Evolutionary conservation across 192 early-diverging fungal genomes (phyloP).

Genomic region (Haplosporangium gracile): DNA sequence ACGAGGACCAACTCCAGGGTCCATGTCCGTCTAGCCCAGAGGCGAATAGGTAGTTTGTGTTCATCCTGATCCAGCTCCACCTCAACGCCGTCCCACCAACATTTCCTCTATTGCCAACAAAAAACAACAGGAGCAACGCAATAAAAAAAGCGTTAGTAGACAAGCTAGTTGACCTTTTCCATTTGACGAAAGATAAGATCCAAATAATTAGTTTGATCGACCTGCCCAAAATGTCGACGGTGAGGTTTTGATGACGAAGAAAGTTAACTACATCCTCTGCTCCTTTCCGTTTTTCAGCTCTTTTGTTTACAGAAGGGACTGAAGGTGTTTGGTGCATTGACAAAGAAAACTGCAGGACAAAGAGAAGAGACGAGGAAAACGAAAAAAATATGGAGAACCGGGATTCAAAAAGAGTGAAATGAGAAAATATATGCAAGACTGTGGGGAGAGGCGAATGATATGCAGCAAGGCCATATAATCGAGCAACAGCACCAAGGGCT

Average conservation of each 20-base stretch:
- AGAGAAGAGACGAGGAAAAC: too few species aligned
- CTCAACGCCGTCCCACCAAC: conserved; percentile 86
- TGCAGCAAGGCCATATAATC: background rate
- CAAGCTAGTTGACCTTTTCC: too few species aligned
- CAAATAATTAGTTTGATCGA: too few species aligned
- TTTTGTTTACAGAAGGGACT: too few species aligned
- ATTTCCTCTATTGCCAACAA: conserved; percentile 68
- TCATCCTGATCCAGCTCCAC: conserved; percentile 66
- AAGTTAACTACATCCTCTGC: background rate
- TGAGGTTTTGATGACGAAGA: too few species aligned
- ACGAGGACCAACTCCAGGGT: conserved; percentile 81
- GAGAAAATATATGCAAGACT: background rate
- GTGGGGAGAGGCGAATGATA: background rate
- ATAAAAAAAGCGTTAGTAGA: background rate
- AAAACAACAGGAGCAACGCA: background rate
- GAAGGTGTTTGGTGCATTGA: too few species aligned
- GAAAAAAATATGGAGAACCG: too few species aligned
- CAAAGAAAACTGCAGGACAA: too few species aligned
- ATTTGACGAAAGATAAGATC: too few species aligned
- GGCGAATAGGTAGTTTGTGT: conserved; percentile 67
- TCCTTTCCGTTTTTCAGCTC: background rate
- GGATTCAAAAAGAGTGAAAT: background rate
- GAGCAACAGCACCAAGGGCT: background rate
- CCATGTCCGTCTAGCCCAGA: conserved; percentile 87
- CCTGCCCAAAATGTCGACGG: too few species aligned